Evolutionary conservation across 495 filamentous ascomycete species (phyloP).

Genomic region (Massariosphaeria phaeospora): DNA sequence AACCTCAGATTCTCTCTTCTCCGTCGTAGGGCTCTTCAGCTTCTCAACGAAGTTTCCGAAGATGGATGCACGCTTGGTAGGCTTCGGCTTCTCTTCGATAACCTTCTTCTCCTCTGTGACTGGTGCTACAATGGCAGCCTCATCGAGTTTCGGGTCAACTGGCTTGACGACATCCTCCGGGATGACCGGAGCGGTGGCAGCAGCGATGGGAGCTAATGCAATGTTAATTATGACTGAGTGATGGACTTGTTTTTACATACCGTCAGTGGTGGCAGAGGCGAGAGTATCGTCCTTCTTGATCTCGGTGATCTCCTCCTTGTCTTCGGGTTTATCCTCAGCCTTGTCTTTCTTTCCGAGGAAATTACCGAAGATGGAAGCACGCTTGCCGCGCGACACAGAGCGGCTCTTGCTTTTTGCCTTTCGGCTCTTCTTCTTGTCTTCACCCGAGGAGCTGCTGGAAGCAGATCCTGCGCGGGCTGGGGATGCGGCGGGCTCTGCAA

Average conservation of each 20-base stretch:
- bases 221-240: neutral
- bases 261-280: slow-evolving; percentile 30
- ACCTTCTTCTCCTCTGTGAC: slow-evolving; percentile 28
- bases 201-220: slow-evolving; percentile 5
- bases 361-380: slow-evolving; percentile 72
- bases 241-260: slow-evolving; percentile 29
- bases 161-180: slow-evolving; percentile 34
- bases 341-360: slow-evolving; percentile 63
- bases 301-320: slow-evolving; percentile 51
- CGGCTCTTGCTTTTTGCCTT: slow-evolving; percentile 47
- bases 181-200: slow-evolving; percentile 29
- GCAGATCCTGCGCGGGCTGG: slow-evolving; percentile 32
- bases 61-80: slow-evolving; percentile 41
- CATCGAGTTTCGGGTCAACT: slow-evolving; percentile 30
- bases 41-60: slow-evolving; percentile 40
- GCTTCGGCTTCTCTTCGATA: slow-evolving; percentile 36
- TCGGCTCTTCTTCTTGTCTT: slow-evolving; percentile 39
- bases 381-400: slow-evolving; percentile 79
- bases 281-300: slow-evolving; percentile 38
- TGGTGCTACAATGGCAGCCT: slow-evolving; percentile 35
- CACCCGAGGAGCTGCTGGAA: slow-evolving; percentile 40
- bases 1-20: slow-evolving; percentile 42
- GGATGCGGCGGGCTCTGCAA: slow-evolving; percentile 4
- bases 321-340: slow-evolving; percentile 46
- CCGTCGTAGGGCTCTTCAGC: slow-evolving; percentile 38